Base-by-base conservation (phyloP, 441 rosid genomes). In the Geranium incanum region DNA sequence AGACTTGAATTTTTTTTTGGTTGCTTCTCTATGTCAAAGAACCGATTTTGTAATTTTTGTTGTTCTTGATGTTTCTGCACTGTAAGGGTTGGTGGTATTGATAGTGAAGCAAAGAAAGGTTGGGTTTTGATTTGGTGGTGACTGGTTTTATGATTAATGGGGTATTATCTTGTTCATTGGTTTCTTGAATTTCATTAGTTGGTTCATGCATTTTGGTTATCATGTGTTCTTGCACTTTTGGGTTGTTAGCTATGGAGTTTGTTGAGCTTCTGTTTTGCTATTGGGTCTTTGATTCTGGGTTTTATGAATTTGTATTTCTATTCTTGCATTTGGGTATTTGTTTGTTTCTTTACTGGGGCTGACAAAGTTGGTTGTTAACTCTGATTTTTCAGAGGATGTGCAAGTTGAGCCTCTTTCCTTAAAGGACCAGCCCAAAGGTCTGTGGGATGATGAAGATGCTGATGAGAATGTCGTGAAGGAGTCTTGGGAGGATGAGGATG, bases 361-460 rank as follows among this genome's bases (percentile, higher is more conserved):
- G 8, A 57, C 23, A 57, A 12, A 57, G 8, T 57, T 57, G 18
- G 15, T 52, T 57, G 63, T 57, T 21, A 59, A 59, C 9, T 59
- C 3, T 55, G n/a, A 55, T 16, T 1, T 55, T 55, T 16, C 33
- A 55, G 60, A 55, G 60, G 60, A 55, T 55, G 60, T n/a, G 60
- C 21, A n/a, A 55, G 16, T 55, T 15, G 19, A 18, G 21, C 60
- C 60, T n/a, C 6, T 55, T 55, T n/a, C 60, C 3, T n/a, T 55
- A 5, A 55, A 55, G 60, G 21, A 2, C 21, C 60, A 55, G 21
- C 60, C 60, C 1, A 15, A 55, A 15, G 60, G 60, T 16, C 16
- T 55, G 60, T 55, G 60, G 60, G 60, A 55, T 55, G 59, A 50
- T 50, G 16, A 50, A 13, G 60, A 55, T 55, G 60, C 60, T n/a